These are phyloP conservation scores for Wallemia ichthyophaga DNA, from an alignment of 1,284 basidiomycete species.

Conservation along the genomic window DNA sequence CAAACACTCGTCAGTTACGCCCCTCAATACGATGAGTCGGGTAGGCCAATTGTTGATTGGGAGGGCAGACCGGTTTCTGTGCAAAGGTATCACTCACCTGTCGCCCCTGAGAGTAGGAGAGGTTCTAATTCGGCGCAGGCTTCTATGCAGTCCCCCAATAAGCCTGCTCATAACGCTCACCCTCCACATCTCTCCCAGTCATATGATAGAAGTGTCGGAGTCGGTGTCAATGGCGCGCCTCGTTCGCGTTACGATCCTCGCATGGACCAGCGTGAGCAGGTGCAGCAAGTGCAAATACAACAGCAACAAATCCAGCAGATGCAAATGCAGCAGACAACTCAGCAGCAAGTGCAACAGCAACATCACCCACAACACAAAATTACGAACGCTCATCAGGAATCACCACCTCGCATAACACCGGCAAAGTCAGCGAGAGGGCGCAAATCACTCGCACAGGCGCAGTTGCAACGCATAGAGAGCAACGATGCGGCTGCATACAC, in stretches of 20 bases:
- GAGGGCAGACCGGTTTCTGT: background rate
- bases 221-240: too few relatives aligned
- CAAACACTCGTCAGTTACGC: background rate
- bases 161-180: background rate
- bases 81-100: background rate
- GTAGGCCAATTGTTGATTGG: background rate
- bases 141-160: too few relatives aligned
- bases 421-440: background rate
- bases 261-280: background rate
- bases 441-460: background rate
- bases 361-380: too few relatives aligned
- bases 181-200: background rate
- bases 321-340: too few relatives aligned
- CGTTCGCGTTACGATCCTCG: background rate
- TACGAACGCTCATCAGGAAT: background rate
- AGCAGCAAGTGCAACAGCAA: too few relatives aligned
- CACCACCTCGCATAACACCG: background rate
- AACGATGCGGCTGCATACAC: background rate
- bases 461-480: too few relatives aligned
- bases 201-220: background rate
- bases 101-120: background rate
- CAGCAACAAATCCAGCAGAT: too few relatives aligned
- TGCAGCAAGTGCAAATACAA: too few relatives aligned
- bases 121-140: too few relatives aligned
- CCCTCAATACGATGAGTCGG: background rate